A percentile compares a stretch with the other conserved stretches of the same genome.
phyloP scores from a whole-genome alignment of 306 rosid species.

The Cyclanthera cordifolia region DNA sequence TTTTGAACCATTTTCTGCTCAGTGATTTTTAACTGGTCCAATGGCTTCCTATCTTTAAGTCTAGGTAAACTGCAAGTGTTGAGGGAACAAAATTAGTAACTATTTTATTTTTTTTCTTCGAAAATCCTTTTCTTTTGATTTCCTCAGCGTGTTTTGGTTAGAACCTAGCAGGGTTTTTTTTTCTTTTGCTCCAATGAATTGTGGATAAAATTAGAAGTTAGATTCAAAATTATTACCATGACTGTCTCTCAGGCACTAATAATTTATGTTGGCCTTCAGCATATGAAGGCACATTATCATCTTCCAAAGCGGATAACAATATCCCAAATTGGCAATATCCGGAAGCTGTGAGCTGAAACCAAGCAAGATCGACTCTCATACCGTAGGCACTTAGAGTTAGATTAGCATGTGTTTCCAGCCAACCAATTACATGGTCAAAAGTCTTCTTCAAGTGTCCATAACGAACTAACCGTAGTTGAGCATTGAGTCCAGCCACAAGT shows the following conservation, averaged over 20 bases:
- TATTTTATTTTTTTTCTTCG: no score
- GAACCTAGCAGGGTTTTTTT: no score
- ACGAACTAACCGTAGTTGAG: constrained; percentile 70
- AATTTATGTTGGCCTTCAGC: constrained; percentile 34
- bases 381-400: constrained; percentile 44
- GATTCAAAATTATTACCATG: constrained; percentile 36
- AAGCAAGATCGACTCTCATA: constrained; percentile 60
- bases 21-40: constrained; percentile 24
- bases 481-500: constrained; percentile 87
- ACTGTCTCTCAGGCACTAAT: constrained; percentile 30
- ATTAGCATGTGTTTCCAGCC: constrained; percentile 71
- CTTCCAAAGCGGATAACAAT: constrained; percentile 38
- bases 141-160: no score
- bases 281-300: constrained; percentile 26
- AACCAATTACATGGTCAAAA: constrained; percentile 50
- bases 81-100: constrained; percentile 19
- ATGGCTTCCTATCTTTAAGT: constrained; percentile 20
- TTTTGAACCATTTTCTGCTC: constrained; percentile 45
- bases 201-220: no score
- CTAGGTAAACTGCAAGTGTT: constrained; percentile 29
- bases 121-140: no score
- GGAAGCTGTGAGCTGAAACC: constrained; percentile 89
- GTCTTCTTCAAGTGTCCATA: constrained; percentile 56
- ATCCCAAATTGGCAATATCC: constrained; percentile 83
- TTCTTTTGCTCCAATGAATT: no score